Conservation (phyloP, 106 monocot species). For the Dendrobium chrysotoxum region DNA sequence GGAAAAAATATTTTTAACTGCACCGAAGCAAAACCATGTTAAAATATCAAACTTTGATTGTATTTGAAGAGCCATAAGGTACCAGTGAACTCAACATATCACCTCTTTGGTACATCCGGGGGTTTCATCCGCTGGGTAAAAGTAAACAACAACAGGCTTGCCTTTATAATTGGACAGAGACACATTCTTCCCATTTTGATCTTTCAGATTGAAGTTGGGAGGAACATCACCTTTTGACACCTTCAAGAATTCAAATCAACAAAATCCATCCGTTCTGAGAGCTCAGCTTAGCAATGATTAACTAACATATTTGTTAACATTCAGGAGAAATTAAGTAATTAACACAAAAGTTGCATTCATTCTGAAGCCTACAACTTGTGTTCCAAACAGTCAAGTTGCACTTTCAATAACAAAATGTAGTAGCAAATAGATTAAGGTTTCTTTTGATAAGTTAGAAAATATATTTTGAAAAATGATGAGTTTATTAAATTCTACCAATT, state of each 20-base stretch:
- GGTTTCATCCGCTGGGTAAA: conserved; percentile 93
- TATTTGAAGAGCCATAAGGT: background rate
- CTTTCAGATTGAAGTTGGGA: conserved; percentile 64
- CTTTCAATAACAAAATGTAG: background rate
- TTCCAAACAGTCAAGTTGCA: background rate
- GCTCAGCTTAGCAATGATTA: background rate
- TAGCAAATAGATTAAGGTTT: background rate
- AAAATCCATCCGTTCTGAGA: background rate
- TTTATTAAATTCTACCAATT: too few species aligned
- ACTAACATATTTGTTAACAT: background rate
- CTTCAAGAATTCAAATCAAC: conserved; percentile 21
- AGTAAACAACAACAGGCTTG: conserved; percentile 87
- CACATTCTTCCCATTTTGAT: conserved; percentile 81
- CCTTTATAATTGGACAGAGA: conserved; percentile 72
- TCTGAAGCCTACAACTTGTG: background rate
- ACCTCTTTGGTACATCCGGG: conserved; percentile 98
- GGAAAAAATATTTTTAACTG: background rate
- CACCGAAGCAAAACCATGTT: background rate
- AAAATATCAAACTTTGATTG: too few species aligned
- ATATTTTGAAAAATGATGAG: background rate
- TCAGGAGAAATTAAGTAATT: background rate
- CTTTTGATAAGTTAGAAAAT: background rate
- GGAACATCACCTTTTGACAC: conserved; percentile 57
- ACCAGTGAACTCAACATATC: background rate
- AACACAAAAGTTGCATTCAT: background rate